Evolutionary conservation across 2,329 filamentous ascomycete species (phyloP).

Genomic region (Diaporthe vaccinii): DNA sequence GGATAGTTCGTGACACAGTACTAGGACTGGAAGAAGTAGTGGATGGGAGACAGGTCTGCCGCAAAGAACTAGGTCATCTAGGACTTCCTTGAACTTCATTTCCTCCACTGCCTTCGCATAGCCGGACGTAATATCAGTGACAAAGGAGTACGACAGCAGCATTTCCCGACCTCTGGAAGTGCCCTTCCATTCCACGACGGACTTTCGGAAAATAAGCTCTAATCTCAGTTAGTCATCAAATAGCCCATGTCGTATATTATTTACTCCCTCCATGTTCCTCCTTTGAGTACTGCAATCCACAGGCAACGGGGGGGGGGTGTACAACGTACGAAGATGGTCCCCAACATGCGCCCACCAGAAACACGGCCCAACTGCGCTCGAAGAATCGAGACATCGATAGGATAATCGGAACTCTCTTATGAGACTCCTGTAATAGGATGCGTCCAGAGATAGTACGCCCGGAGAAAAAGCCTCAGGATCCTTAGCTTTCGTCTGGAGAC

Average conservation of each 20-base stretch:
- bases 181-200: constrained; percentile 49
- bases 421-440: constrained; percentile 46
- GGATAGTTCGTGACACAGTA: constrained; percentile 47
- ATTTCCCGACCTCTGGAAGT: constrained; percentile 52
- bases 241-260: accelerated
- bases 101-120: constrained; percentile 50
- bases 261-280: too few species aligned
- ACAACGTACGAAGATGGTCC: constrained; percentile 47
- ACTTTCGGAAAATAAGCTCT: constrained; percentile 54
- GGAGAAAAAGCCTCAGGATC: constrained; percentile 48
- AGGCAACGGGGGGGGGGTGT: too few species aligned
- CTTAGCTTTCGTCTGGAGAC: constrained; percentile 44
- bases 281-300: background rate
- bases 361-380: constrained; percentile 51
- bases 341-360: constrained; percentile 51
- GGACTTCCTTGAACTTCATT: constrained; percentile 45
- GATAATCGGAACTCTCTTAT: constrained; percentile 48
- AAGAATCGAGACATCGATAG: constrained; percentile 47
- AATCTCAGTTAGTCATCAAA: accelerated
- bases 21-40: constrained; percentile 50
- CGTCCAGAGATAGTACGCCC: constrained; percentile 45
- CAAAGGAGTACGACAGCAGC: constrained; percentile 49
- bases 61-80: constrained; percentile 48
- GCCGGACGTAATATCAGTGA: constrained; percentile 48
- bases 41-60: constrained; percentile 48